Conservation (phyloP, 768 basidiomycete species). For the Pisolithus marmoratus region DNA sequence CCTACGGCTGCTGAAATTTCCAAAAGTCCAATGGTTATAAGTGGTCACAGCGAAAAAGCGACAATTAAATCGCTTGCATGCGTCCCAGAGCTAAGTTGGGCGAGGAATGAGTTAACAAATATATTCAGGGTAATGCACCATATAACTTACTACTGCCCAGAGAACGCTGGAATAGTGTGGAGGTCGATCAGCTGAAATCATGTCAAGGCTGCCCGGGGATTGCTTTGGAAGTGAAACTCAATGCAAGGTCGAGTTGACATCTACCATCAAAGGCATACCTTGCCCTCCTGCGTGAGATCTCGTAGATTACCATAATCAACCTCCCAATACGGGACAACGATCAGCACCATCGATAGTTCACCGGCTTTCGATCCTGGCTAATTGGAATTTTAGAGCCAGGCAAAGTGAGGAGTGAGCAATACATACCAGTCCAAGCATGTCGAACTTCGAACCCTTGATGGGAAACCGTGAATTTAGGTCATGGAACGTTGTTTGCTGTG, state of each 20-base stretch:
- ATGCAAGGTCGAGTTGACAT: no score
- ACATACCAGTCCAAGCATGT: not conserved
- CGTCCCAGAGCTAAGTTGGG: conserved; percentile 10
- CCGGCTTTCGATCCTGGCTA: not conserved
- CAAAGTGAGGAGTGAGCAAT: not conserved
- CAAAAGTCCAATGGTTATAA: conserved; percentile 15
- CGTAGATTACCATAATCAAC: not conserved
- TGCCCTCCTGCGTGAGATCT: not conserved
- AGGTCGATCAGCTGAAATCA: not conserved
- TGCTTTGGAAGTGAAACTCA: not conserved
- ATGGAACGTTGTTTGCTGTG: not conserved
- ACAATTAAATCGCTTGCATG: conserved; percentile 7
- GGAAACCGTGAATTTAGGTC: not conserved
- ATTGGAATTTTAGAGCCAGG: not conserved
- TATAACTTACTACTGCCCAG: conserved; percentile 8
- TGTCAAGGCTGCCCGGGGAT: conserved; percentile 3
- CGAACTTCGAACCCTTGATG: not conserved
- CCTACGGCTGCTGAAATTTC: conserved; percentile 8
- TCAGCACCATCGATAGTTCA: conserved; percentile 2
- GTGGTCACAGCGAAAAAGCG: conserved; percentile 12
- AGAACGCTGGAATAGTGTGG: conserved; percentile 4
- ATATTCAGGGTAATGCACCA: not conserved
- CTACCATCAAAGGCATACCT: not conserved
- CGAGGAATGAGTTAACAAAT: not conserved
- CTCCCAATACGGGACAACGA: conserved; percentile 2